Percentiles rank a stretch among this genome's conserved stretches.
Evolutionary conservation across 2,329 filamentous ascomycete species (phyloP).

Genomic region (Pestalotiopsis sp.): DNA sequence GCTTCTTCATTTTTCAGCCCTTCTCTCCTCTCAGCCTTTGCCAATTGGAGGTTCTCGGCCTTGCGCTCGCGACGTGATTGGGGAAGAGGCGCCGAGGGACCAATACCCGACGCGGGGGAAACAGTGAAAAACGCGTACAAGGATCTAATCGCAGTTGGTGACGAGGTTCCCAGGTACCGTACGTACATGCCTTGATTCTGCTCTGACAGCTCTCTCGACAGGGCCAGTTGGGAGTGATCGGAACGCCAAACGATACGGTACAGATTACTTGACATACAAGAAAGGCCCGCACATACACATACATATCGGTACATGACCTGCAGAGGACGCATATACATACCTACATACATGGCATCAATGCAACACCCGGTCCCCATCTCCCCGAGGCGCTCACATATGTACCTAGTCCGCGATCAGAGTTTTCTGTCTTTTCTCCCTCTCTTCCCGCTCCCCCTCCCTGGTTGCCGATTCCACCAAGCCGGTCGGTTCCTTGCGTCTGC

Average conservation of each 20-base stretch:
- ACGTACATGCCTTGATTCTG: too few relatives aligned
- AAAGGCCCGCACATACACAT: too few relatives aligned
- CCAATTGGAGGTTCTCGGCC: too few relatives aligned
- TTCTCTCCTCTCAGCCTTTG: too few relatives aligned
- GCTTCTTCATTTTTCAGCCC: not conserved
- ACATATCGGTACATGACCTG: too few relatives aligned
- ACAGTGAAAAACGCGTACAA: not conserved
- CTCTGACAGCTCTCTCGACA: too few relatives aligned
- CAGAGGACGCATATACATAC: too few relatives aligned
- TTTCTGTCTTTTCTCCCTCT: not conserved
- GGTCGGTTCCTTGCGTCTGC: not conserved
- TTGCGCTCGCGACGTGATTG: conserved; percentile 10
- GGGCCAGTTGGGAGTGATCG: too few relatives aligned
- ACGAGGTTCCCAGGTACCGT: too few relatives aligned
- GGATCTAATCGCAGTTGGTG: not conserved
- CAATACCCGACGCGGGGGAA: not conserved
- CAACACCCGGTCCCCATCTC: not conserved
- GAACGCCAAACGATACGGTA: too few relatives aligned
- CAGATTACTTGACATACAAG: too few relatives aligned
- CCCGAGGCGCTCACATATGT: not conserved
- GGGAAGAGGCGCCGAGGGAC: not conserved
- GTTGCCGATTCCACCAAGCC: not conserved
- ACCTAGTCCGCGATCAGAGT: not conserved
- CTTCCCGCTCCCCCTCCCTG: not conserved
- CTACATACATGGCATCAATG: too few relatives aligned